Conservation (phyloP, 805 yeast species). For the Zygoascus biomembranicola region DNA sequence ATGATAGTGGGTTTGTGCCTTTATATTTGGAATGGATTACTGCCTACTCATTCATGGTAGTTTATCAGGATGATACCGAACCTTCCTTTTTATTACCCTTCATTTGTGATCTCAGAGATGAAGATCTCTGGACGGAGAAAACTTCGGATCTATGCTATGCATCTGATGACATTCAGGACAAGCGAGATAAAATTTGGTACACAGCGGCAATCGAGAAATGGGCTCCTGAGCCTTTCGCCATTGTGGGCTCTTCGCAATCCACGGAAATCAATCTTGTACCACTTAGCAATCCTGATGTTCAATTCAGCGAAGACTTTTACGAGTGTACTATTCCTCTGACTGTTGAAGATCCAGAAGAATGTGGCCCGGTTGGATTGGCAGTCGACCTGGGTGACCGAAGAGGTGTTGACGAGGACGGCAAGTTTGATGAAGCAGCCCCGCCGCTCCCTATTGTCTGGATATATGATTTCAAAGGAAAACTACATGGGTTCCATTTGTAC, state of each 20-base stretch:
- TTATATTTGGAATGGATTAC: neutral
- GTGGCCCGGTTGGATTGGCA: neutral
- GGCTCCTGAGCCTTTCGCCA: neutral
- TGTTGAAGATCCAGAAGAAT: neutral
- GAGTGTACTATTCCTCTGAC: neutral
- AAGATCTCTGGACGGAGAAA: neutral
- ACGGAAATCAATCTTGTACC: neutral
- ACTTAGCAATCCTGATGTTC: neutral
- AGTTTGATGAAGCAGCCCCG: neutral
- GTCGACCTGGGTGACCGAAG: neutral
- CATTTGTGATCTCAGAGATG: neutral
- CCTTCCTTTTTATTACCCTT: neutral
- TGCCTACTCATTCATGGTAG: neutral
- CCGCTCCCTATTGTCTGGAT: neutral
- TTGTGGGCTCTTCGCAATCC: neutral
- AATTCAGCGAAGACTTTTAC: neutral
- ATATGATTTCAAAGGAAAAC: neutral
- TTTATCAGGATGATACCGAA: neutral
- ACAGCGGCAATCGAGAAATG: neutral
- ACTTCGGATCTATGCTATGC: neutral
- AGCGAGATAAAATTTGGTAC: neutral
- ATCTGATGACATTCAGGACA: neutral
- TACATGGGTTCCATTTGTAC: conserved; percentile 1
- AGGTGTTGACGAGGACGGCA: neutral
- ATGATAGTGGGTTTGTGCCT: neutral